Conservation (phyloP, 2,329 filamentous ascomycete species). For the Aspergillus hortae region DNA sequence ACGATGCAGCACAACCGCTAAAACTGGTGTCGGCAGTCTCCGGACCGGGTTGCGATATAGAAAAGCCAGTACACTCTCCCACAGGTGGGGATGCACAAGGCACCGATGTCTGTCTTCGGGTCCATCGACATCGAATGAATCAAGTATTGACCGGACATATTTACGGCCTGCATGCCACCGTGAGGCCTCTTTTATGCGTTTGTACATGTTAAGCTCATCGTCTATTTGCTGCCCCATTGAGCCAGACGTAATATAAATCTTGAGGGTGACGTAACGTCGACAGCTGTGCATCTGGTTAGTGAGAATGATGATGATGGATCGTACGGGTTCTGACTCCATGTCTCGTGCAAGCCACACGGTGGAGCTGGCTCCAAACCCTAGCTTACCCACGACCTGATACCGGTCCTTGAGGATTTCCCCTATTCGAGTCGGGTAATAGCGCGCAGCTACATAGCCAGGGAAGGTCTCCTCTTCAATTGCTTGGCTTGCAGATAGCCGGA, state of each 20-base stretch:
- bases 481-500: conserved; percentile 18
- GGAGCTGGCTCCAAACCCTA: conserved; percentile 32
- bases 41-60: conserved; percentile 38
- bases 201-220: conserved; percentile 44
- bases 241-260: conserved; percentile 25
- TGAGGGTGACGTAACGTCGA: conserved; percentile 31
- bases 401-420: conserved; percentile 26
- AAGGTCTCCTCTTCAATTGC: conserved; percentile 33
- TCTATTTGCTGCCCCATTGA: conserved; percentile 28
- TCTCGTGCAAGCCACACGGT: conserved; percentile 37
- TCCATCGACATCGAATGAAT: conserved; percentile 32
- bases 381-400: conserved; percentile 35
- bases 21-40: conserved; percentile 33
- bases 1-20: conserved; percentile 35
- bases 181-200: conserved; percentile 29
- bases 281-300: too few relatives aligned
- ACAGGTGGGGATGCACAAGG: conserved; percentile 41
- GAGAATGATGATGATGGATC: too few relatives aligned
- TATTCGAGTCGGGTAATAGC: conserved; percentile 30
- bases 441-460: conserved; percentile 20
- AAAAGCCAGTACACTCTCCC: conserved; percentile 41
- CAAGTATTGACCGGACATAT: conserved; percentile 28
- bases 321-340: too few relatives aligned
- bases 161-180: conserved; percentile 27
- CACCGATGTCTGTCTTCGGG: conserved; percentile 31